Conservation (phyloP, 257 asterid species). For the Cinchona pubescens region DNA sequence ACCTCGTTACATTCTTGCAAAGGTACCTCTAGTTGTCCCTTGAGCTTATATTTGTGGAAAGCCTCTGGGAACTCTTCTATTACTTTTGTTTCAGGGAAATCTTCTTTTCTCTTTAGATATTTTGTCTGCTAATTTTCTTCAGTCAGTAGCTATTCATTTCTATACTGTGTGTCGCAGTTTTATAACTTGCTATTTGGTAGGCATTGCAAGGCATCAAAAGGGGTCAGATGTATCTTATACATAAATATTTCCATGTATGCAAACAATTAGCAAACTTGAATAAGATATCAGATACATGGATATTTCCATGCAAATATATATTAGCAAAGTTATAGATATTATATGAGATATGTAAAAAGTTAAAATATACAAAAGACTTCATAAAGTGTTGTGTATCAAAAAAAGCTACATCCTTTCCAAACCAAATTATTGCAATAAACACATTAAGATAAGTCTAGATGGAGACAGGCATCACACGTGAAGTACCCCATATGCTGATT, state of each 20-base stretch:
- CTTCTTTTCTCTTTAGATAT: background rate
- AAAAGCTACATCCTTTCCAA: background rate
- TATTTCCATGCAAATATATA: background rate
- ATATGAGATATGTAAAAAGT: background rate
- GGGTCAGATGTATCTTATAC: background rate
- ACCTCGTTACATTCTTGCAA: conserved; percentile 94
- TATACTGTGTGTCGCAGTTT: no score
- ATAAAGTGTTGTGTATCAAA: background rate
- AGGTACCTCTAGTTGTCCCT: conserved; percentile 45
- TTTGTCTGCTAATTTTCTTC: background rate
- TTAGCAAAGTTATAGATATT: background rate
- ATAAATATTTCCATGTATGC: background rate
- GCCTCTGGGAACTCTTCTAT: background rate
- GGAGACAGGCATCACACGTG: background rate
- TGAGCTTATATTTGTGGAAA: background rate
- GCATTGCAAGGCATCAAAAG: background rate
- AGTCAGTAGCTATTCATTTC: background rate
- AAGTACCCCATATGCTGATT: background rate
- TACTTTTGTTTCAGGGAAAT: background rate
- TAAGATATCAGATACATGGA: no score
- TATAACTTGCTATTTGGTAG: background rate
- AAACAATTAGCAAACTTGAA: no score
- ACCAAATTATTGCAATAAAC: background rate
- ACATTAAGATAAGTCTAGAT: background rate
- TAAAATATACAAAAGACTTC: background rate